Base-by-base conservation (phyloP, 2,329 filamentous ascomycete genomes). In the Diplodia scrobiculata region DNA sequence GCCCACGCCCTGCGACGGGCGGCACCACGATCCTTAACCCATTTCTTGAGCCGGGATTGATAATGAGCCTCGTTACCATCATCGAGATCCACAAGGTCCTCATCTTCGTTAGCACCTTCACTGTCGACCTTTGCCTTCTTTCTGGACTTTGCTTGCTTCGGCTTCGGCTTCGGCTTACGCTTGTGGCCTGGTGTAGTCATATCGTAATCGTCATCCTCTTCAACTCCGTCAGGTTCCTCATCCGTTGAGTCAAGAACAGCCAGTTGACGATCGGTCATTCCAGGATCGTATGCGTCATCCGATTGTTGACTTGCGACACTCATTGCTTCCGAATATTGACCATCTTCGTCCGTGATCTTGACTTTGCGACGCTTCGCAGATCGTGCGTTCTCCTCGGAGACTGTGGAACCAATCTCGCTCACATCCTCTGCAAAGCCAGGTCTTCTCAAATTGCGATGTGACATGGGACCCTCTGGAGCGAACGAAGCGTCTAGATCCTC, bases 1-100 rank as follows among this genome's bases (percentile, higher is more conserved):
- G 81, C 73, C 65, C 70, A 69, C 11, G 79, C 76, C 70, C 80
- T 79, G 70, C 76, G 79, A 67, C 90, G 82, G 55, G 89, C 89
- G 66, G 81, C 81, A 67, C 85, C 84, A 72, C 90, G 83, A 68
- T 84, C 81, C 54, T 83, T 79, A 1, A 90, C 84, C 95, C 95
- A 99, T 65, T 86, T 86, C 25, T 86, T 83, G 3, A 99, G 76
- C 50, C 95, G 86, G 52, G 81, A 81, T 72, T 91, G 89, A 74
- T 96, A 99, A 21, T 92, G 83, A 0, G 83, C 80, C 75, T 97
- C 93, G 67, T 96, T 90, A 0, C 95, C 96, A 75, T 99, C 95
- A 72, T 99, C 95, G 21, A 97, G 78, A 1, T 85, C 85, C 13
- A 83, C 81, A 34, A 89, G 76, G 70, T 88, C 86, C 70, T 75